Evolutionary conservation across 345 rosid genomes (phyloP).

Genomic region (Ceriops tagal): DNA sequence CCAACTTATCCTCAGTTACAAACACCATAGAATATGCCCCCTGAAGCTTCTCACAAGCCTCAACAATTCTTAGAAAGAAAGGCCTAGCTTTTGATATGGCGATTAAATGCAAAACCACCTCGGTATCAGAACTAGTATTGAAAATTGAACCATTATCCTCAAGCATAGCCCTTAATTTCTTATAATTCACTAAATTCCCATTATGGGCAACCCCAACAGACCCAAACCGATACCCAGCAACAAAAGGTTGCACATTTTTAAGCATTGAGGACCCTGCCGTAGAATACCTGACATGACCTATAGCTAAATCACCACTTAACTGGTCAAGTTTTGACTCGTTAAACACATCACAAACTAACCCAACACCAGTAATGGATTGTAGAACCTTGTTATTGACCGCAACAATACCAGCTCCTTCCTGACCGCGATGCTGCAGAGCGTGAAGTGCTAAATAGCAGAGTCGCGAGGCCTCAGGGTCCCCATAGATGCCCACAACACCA

Average conservation of each 20-base stretch:
- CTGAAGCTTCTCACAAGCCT: constrained; percentile 81
- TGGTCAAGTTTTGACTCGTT: constrained; percentile 78
- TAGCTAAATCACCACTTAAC: constrained; percentile 77
- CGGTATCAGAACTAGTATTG: constrained; percentile 92
- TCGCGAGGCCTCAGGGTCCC: constrained; percentile 88
- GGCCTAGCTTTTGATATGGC: constrained; percentile 89
- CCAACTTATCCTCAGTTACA: constrained; percentile 87
- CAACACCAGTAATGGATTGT: constrained; percentile 87
- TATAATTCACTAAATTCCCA: constrained; percentile 86
- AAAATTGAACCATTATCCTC: constrained; percentile 92
- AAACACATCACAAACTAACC: constrained; percentile 91
- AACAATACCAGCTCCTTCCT: constrained; percentile 99
- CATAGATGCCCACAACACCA: constrained; percentile 92
- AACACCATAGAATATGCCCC: constrained; percentile 99
- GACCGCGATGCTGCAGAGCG: constrained; percentile 96
- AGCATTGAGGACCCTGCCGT: constrained; percentile 95
- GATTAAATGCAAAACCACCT: constrained; percentile 93
- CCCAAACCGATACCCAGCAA: constrained; percentile 86
- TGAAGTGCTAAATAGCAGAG: constrained; percentile 91
- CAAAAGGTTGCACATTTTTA: constrained; percentile 97
- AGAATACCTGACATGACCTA: constrained; percentile 94
- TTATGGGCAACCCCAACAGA: constrained; percentile 95
- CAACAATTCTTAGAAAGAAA: constrained; percentile 81
- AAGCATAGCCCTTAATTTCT: constrained; percentile 53
- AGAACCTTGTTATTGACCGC: constrained; percentile 65